phyloP scores from a whole-genome alignment of 768 basidiomycete species.

The Mycena epipterygia region DNA sequence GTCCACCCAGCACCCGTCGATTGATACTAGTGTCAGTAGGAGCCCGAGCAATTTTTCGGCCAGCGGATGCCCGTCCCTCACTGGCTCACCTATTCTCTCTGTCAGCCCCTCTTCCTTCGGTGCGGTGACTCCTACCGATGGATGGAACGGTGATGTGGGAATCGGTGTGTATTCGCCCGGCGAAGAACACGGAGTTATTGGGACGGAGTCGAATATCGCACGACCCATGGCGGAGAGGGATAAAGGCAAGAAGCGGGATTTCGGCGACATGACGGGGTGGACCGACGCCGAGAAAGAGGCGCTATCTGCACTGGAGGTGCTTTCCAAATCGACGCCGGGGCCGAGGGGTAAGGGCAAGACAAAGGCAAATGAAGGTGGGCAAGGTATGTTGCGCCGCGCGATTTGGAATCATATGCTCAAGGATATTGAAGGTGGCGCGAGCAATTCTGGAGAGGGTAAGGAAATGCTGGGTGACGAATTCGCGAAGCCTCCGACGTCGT shows the following conservation, averaged over 20 bases:
- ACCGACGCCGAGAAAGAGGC: conserved; percentile 27
- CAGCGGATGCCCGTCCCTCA: conserved; percentile 38
- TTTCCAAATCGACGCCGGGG: conserved; percentile 27
- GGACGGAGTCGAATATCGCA: background rate
- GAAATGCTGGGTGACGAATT: conserved; percentile 22
- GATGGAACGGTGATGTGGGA: conserved; percentile 22
- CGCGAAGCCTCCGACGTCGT: conserved; percentile 22
- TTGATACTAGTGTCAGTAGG: conserved; percentile 16
- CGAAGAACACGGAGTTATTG: conserved; percentile 7
- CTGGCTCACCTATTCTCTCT: conserved; percentile 48
- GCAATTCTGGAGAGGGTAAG: too few species aligned
- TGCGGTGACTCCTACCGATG: conserved; percentile 27
- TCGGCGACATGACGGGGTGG: conserved; percentile 30
- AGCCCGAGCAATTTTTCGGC: conserved; percentile 22
- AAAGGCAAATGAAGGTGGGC: conserved; percentile 27
- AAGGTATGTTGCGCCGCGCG: conserved; percentile 42
- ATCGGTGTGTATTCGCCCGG: conserved; percentile 25
- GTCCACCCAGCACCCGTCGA: background rate
- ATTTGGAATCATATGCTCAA: conserved; percentile 39
- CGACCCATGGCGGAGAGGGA: background rate
- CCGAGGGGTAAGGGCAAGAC: conserved; percentile 28
- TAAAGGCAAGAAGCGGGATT: conserved; percentile 30
- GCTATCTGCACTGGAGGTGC: conserved; percentile 20
- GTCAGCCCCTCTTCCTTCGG: conserved; percentile 42
- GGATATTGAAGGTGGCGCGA: conserved; percentile 27